Percentiles rank a stretch among this genome's conserved stretches.
Evolutionary conservation across 805 yeast genomes (phyloP).

Genomic region (Teunomyces gatunensis): DNA sequence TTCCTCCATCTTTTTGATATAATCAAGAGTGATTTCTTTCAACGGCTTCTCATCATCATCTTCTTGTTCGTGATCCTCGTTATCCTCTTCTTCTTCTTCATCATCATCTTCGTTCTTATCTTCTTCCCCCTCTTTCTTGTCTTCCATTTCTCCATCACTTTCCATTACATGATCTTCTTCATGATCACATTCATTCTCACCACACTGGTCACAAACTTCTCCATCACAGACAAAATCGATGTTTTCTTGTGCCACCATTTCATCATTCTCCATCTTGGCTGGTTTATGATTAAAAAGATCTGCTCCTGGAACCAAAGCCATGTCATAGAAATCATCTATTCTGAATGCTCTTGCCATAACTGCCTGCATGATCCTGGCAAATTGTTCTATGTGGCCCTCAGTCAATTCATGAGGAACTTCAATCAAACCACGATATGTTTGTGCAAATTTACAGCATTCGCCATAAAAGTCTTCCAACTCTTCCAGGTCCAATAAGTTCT

Average conservation of each 20-base stretch:
- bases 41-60: constrained; percentile 19
- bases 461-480: constrained; percentile 42
- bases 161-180: constrained; percentile 20
- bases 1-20: constrained; percentile 26
- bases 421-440: constrained; percentile 21
- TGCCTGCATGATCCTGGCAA: constrained; percentile 57
- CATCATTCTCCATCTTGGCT: constrained; percentile 22
- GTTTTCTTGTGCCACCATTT: constrained; percentile 40
- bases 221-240: constrained; percentile 59
- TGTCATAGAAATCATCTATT: constrained; percentile 70
- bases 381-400: constrained; percentile 11
- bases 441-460: constrained; percentile 44
- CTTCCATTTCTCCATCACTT: constrained; percentile 15
- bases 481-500: constrained; percentile 54
- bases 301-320: constrained; percentile 86
- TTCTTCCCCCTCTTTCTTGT: constrained; percentile 14
- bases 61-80: constrained; percentile 15
- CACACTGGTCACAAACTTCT: constrained; percentile 25
- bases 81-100: constrained; percentile 10
- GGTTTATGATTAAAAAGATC: constrained; percentile 78
- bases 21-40: constrained; percentile 29
- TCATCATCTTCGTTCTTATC: constrained; percentile 7
- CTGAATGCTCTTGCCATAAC: constrained; percentile 79
- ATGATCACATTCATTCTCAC: constrained; percentile 23
- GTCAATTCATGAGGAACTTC: constrained; percentile 38